These are phyloP conservation scores for Aspergillus intermedius DNA, from an alignment of 2,329 filamentous ascomycete genomes.

Conservation along the genomic window DNA sequence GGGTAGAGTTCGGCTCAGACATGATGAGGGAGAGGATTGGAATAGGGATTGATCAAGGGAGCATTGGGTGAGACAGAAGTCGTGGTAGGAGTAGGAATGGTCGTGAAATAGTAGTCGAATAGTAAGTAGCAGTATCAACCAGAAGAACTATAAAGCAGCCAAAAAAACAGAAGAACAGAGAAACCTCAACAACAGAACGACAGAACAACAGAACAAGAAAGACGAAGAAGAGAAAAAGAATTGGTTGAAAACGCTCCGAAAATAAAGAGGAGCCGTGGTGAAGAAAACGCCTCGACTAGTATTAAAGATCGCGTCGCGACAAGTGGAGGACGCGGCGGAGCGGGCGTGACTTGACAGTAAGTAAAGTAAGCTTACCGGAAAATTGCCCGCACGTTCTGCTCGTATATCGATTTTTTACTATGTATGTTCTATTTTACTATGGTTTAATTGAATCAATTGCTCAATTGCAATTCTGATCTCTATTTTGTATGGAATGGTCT, in stretches of 20 bases:
- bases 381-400: background rate
- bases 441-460: too few relatives aligned
- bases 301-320: background rate
- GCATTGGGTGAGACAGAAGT: background rate
- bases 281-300: background rate
- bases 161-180: background rate
- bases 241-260: background rate
- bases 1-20: constrained; percentile 30
- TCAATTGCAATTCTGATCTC: too few relatives aligned
- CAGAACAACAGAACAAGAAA: background rate
- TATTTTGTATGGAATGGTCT: too few relatives aligned
- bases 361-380: background rate
- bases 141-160: background rate
- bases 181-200: background rate
- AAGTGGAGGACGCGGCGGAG: background rate
- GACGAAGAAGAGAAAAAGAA: background rate
- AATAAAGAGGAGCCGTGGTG: background rate
- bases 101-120: background rate
- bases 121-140: background rate
- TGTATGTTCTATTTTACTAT: too few relatives aligned
- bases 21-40: constrained; percentile 15
- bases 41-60: background rate
- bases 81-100: background rate
- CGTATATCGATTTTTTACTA: background rate
- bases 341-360: background rate